Percentiles rank a stretch among this genome's conserved stretches.
Evolutionary conservation across 2,329 filamentous ascomycete species (phyloP).

Genomic region (Hymenoscyphus albidus): DNA sequence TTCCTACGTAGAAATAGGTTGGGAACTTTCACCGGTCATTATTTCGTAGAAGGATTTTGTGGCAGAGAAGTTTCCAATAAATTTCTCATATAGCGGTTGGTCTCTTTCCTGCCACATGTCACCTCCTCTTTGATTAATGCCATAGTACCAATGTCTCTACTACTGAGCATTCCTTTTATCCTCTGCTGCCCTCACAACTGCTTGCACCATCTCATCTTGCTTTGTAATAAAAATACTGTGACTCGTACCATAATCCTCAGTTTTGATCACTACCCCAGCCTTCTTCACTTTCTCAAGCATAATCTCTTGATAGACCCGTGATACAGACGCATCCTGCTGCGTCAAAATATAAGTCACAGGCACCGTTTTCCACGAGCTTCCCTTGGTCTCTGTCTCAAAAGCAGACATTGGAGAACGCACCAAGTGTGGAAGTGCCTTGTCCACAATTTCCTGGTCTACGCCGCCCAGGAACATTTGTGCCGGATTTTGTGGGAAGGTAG

Average conservation of each 20-base stretch:
- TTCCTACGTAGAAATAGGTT: background rate
- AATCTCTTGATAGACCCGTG: background rate
- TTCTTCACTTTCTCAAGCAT: slow-evolving; percentile 4
- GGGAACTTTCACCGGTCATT: background rate
- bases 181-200: background rate
- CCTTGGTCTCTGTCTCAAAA: slow-evolving; percentile 1
- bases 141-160: background rate
- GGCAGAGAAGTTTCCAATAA: background rate
- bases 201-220: slow-evolving; percentile 4
- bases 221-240: background rate
- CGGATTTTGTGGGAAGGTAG: background rate
- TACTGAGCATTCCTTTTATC: background rate
- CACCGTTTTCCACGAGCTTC: background rate
- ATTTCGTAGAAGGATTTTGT: background rate
- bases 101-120: background rate
- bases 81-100: background rate
- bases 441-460: background rate
- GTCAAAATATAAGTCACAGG: slow-evolving; percentile 6
- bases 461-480: background rate
- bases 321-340: slow-evolving; percentile 2
- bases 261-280: too few relatives aligned
- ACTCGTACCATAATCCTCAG: too few relatives aligned
- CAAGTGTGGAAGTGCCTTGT: background rate
- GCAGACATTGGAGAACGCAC: slow-evolving; percentile 1
- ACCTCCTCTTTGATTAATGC: background rate